Conservation (phyloP, 2,329 filamentous ascomycete species). For the Xylariaceae sp. region DNA sequence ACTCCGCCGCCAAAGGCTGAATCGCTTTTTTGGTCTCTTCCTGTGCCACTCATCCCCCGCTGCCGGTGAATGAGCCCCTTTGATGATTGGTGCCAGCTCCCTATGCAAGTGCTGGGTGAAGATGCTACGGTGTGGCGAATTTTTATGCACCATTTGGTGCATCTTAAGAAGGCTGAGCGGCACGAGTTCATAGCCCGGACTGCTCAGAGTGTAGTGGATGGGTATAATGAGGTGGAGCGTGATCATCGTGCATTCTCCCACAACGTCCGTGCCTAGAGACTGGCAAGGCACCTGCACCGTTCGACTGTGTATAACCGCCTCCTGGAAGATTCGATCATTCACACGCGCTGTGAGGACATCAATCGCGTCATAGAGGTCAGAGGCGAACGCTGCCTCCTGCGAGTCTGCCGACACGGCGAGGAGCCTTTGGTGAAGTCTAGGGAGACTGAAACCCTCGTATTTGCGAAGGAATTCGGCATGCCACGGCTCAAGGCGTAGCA, state of each 20-base stretch:
- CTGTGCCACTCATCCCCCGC: slow-evolving; percentile 7
- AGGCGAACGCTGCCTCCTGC: slow-evolving; percentile 42
- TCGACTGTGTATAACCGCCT: slow-evolving; percentile 37
- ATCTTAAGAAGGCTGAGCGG: slow-evolving; percentile 63
- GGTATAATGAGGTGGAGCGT: slow-evolving; percentile 60
- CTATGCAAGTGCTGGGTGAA: slow-evolving; percentile 59
- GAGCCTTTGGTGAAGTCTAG: slow-evolving; percentile 37
- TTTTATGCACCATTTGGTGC: slow-evolving; percentile 59
- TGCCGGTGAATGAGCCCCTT: slow-evolving; percentile 14
- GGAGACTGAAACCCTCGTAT: slow-evolving; percentile 43
- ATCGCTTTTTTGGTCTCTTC: not conserved
- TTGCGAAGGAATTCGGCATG: slow-evolving; percentile 53
- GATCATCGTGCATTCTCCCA: slow-evolving; percentile 38
- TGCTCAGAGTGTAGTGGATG: slow-evolving; percentile 52
- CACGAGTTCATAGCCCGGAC: slow-evolving; percentile 53
- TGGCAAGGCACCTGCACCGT: slow-evolving; percentile 39
- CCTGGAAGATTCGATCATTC: slow-evolving; percentile 39
- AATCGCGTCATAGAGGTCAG: slow-evolving; percentile 39
- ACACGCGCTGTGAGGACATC: slow-evolving; percentile 36
- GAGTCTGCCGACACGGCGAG: slow-evolving; percentile 34
- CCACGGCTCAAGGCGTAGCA: slow-evolving; percentile 49
- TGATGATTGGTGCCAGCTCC: slow-evolving; percentile 43
- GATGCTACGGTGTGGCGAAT: slow-evolving; percentile 50
- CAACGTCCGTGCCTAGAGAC: slow-evolving; percentile 12
- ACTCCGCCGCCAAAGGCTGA: slow-evolving; percentile 8